Evolutionary conservation across 192 early-diverging fungal species (phyloP).

Genomic region (Haplosporangium gracile): DNA sequence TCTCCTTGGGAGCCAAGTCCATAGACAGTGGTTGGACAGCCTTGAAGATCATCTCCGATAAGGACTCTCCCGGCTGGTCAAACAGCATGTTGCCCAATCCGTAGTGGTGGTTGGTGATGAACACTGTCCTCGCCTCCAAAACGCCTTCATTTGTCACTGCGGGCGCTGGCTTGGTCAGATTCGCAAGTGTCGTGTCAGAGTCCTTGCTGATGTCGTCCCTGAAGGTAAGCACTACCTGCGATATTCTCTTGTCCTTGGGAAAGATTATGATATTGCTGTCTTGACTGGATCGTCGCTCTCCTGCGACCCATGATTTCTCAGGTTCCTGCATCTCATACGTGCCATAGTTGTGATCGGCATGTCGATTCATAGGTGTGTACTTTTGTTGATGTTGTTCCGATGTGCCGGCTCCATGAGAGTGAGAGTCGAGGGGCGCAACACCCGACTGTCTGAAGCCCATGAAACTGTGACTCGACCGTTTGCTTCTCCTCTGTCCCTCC

Average conservation of each 20-base stretch:
- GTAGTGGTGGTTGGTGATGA: constrained; percentile 15
- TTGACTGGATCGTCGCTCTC: background rate
- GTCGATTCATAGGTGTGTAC: background rate
- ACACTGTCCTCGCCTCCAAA: constrained; percentile 4
- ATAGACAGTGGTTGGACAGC: background rate
- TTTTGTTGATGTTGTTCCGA: background rate
- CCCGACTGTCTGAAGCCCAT: constrained; percentile 22
- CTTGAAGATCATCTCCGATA: constrained; percentile 47
- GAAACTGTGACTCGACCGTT: constrained; percentile 15
- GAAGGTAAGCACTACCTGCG: constrained; percentile 46
- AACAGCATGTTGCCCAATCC: constrained; percentile 15
- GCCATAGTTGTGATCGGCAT: background rate
- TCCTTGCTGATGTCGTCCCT: constrained; percentile 16
- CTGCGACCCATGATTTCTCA: background rate
- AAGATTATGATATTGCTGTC: constrained; percentile 21
- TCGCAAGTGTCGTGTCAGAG: background rate
- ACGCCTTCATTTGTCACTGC: background rate
- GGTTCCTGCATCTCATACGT: constrained; percentile 5
- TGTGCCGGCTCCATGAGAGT: background rate
- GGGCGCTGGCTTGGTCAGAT: background rate
- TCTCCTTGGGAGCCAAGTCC: background rate
- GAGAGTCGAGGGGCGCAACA: constrained; percentile 17
- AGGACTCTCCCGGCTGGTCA: constrained; percentile 31
- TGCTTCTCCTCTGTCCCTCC: background rate
- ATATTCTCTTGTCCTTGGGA: constrained; percentile 17